Conservation (phyloP, 225 moss, liverwort and hornwort species). For the Marchantia polymorpha region DNA sequence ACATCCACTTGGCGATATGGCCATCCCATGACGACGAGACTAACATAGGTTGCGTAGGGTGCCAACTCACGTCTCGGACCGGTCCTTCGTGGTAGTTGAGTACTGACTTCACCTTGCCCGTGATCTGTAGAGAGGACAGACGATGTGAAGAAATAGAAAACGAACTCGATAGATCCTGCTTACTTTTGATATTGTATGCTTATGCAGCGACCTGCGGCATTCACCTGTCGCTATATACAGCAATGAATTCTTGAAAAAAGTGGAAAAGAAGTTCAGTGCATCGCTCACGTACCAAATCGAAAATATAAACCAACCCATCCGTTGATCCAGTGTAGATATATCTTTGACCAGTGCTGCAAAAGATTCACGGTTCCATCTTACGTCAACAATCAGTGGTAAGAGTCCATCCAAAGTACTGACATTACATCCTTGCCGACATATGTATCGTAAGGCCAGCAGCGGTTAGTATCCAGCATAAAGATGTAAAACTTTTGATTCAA, state of each 20-base stretch:
- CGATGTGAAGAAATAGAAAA: not conserved
- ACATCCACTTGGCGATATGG: conserved; percentile 76
- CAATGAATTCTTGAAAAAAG: not conserved
- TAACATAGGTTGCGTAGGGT: conserved; percentile 72
- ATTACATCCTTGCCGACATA: no score
- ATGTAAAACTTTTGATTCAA: no score
- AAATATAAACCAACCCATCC: conserved; percentile 78
- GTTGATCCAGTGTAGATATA: conserved; percentile 92
- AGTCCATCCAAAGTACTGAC: not conserved
- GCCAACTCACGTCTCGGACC: conserved; percentile 96
- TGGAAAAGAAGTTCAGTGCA: not conserved
- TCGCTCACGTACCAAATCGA: conserved; percentile 57
- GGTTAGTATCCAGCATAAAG: no score
- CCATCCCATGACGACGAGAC: conserved; percentile 95
- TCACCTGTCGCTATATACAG: not conserved
- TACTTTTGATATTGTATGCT: not conserved
- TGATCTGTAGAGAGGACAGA: conserved; percentile 42
- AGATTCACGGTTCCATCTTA: not conserved
- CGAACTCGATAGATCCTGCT: no score
- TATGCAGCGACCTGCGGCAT: no score
- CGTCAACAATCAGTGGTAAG: not conserved
- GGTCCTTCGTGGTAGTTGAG: conserved; percentile 58
- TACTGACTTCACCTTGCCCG: conserved; percentile 49
- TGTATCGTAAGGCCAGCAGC: no score
- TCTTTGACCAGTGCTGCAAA: conserved; percentile 84